A percentile compares a stretch with the other conserved stretches of the same genome.
Evolutionary conservation across 1,284 basidiomycete genomes (phyloP).

Genomic region (Trametes pubescens): DNA sequence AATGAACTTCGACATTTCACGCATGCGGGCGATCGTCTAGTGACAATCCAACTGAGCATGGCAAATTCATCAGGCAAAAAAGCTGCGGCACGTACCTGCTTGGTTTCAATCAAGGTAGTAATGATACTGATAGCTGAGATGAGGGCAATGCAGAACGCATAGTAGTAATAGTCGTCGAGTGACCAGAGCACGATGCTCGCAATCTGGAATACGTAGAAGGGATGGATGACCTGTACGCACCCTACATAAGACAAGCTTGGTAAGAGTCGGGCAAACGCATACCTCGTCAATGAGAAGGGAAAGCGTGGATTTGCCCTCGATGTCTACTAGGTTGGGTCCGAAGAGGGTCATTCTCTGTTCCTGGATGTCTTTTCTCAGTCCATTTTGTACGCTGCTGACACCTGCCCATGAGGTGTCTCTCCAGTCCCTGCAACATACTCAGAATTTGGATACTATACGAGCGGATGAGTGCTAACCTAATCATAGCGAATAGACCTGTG

Average conservation of each 20-base stretch:
- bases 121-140: constrained; percentile 90
- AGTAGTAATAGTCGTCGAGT: constrained; percentile 95
- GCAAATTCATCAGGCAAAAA: too few relatives aligned
- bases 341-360: constrained; percentile 81
- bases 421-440: constrained; percentile 78
- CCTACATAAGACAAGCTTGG: background rate
- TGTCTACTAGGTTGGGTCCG: constrained; percentile 90
- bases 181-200: constrained; percentile 96
- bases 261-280: constrained; percentile 33
- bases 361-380: constrained; percentile 62
- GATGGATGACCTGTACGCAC: constrained; percentile 79
- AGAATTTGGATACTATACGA: constrained; percentile 2
- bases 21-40: constrained; percentile 92
- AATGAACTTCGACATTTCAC: constrained; percentile 94
- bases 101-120: constrained; percentile 93
- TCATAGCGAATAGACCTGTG: constrained; percentile 84
- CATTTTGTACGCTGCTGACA: constrained; percentile 66
- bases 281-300: constrained; percentile 93
- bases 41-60: too few relatives aligned
- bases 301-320: constrained; percentile 87
- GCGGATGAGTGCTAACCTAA: constrained; percentile 61
- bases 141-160: constrained; percentile 96
- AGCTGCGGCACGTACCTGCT: constrained; percentile 60
- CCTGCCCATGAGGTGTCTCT: constrained; percentile 85
- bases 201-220: constrained; percentile 98